These are phyloP conservation scores for Protea cynaroides DNA, from an alignment of 164 flowering plant species.

Conservation along the genomic window DNA sequence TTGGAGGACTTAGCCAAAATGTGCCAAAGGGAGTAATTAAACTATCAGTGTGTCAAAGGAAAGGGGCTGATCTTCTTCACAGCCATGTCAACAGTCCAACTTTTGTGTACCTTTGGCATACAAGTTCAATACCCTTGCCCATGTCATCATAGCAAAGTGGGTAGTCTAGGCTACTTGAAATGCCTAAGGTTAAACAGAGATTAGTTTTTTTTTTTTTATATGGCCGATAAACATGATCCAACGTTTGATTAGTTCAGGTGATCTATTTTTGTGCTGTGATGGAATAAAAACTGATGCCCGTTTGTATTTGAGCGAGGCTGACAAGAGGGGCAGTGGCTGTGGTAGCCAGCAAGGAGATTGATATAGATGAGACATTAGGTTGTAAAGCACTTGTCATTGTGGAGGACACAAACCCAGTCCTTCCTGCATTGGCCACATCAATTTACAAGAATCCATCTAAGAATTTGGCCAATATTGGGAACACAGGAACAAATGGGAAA, in stretches of 20 bases:
- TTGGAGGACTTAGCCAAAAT: no score
- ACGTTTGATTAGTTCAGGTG: slow-evolving; percentile 70
- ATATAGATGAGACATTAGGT: slow-evolving; percentile 75
- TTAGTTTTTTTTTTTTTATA: no score
- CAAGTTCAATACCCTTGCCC: no score
- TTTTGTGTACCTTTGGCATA: no score
- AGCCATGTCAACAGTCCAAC: no score
- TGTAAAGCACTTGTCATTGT: slow-evolving; percentile 92
- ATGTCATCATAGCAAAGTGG: no score
- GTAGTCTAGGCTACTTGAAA: no score
- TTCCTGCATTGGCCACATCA: slow-evolving; percentile 71
- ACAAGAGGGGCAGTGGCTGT: slow-evolving; percentile 97
- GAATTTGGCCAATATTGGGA: slow-evolving; percentile 85
- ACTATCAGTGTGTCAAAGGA: no score
- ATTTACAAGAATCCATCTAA: slow-evolving; percentile 72
- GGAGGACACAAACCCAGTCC: slow-evolving; percentile 77
- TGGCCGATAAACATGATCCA: slow-evolving; percentile 93
- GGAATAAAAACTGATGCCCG: slow-evolving; percentile 83
- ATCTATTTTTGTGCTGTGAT: slow-evolving; percentile 85
- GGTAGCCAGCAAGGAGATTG: slow-evolving; percentile 89
- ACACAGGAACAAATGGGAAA: slow-evolving; percentile 87
- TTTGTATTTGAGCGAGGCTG: slow-evolving; percentile 77
- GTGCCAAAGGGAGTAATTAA: no score
- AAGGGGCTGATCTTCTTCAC: no score
- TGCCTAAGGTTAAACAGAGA: no score